Evolutionary conservation across 352 stramenopile genomes (phyloP).

Genomic region (Pythium periplocum): DNA sequence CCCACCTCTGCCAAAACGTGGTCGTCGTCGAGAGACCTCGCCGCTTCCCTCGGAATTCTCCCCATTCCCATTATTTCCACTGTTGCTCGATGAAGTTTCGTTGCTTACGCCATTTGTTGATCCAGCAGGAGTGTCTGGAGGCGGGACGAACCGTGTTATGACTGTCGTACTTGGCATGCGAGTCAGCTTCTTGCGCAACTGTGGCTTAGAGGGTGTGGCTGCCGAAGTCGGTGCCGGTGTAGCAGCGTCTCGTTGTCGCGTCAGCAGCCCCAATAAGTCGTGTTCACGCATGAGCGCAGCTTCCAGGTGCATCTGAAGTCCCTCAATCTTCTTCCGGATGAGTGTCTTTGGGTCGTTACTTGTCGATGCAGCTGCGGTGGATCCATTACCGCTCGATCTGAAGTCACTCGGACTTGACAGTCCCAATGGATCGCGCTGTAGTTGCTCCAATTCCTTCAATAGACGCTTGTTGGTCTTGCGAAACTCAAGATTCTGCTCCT

Average conservation of each 20-base stretch:
- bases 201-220: constrained; percentile 12
- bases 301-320: constrained; percentile 40
- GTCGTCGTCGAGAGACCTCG: too few relatives aligned
- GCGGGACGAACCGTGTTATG: constrained; percentile 34
- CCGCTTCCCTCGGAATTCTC: background rate
- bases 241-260: constrained; percentile 14
- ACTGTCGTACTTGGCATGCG: constrained; percentile 61
- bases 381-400: background rate
- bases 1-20: too few relatives aligned
- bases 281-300: constrained; percentile 67
- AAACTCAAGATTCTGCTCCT: constrained; percentile 73
- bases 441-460: constrained; percentile 47
- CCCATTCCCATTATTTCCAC: background rate
- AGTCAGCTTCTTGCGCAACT: constrained; percentile 41
- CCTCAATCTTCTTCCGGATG: constrained; percentile 42
- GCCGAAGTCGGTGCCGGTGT: background rate
- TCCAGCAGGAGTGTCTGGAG: constrained; percentile 9
- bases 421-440: constrained; percentile 25
- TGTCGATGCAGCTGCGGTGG: background rate
- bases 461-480: constrained; percentile 72
- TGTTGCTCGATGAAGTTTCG: background rate
- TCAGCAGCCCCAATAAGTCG: constrained; percentile 37
- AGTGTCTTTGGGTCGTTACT: constrained; percentile 21
- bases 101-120: background rate
- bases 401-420: background rate